Evolutionary conservation across 2,329 filamentous ascomycete genomes (phyloP), one percentile per base, ranked within the genome.

Genomic region (Alternaria sp.): DNA sequence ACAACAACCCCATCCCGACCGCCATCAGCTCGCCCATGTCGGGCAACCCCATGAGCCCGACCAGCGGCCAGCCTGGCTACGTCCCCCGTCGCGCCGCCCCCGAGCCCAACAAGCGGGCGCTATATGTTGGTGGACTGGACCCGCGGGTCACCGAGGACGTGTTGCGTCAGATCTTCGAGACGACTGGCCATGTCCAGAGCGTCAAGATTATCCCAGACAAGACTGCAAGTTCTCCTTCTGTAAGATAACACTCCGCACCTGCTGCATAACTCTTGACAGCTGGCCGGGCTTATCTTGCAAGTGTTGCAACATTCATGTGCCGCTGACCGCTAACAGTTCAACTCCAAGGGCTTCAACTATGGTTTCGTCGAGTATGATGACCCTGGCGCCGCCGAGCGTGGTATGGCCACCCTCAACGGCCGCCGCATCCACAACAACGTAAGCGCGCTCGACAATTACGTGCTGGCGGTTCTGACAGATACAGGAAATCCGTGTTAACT

Each of bases 131-230:
- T 68, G 96, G 96, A 59, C 85, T 99, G 72, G 96, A 99, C 80
- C 93, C 94, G 75, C 89, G 96, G 71, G 95, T 98, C 67, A 97
- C 95, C 30, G 95, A 98, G 82, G 95, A 98, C 78, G 93, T 98
- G 60, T 83, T 98, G 80, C 93, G 94, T 78, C 95, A 98, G 82
- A 98, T 98, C 75, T 99, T 99, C 78, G 96, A 99, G 86, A 99
- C 96, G 7, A 97, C 94, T 63, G 96, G 96, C 61, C 96, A 99
- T 83, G 96, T 99, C 69, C 92, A 97, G 83, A 97, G 93, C 78
- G 96, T 99, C 79, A 99, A 99, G 87, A 97, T 99, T 78, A 99
- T 99, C 80, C 96, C 96, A 56, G 96, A 99, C 86, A 99, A 99
- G 87, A 99, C 97, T 83, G 94, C 97, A 84, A 88, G 93, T 71